phyloP scores from a whole-genome alignment of 1,139 yeast species.

The Suhomyces terraborum region DNA sequence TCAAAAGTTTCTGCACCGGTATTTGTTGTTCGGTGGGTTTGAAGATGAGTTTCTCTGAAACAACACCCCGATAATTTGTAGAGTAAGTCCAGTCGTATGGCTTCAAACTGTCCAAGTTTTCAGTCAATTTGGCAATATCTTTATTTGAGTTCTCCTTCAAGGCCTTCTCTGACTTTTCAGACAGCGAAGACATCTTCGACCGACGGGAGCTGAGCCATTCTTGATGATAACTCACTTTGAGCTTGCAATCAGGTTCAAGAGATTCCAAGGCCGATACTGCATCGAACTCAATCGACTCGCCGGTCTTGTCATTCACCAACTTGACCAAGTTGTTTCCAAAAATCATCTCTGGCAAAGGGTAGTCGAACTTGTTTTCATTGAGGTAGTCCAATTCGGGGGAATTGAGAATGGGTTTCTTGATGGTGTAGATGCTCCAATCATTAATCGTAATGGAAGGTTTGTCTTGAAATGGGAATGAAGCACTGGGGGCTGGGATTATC shows the following conservation, averaged over 20 bases:
- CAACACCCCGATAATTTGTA: constrained; percentile 72
- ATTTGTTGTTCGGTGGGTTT: constrained; percentile 37
- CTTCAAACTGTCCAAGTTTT: constrained; percentile 45
- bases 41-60: constrained; percentile 31
- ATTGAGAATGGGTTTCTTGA: constrained; percentile 74
- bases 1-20: constrained; percentile 68
- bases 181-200: constrained; percentile 26
- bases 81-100: constrained; percentile 98
- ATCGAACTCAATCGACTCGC: constrained; percentile 63
- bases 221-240: constrained; percentile 79
- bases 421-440: constrained; percentile 77
- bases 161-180: constrained; percentile 33
- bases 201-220: constrained; percentile 79
- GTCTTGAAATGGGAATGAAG: constrained; percentile 62
- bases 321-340: constrained; percentile 84
- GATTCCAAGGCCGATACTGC: constrained; percentile 78
- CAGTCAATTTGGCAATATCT: constrained; percentile 43
- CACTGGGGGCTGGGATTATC: constrained; percentile 71
- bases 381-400: constrained; percentile 72
- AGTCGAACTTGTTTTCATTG: constrained; percentile 58
- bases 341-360: constrained; percentile 96
- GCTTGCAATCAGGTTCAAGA: constrained; percentile 47
- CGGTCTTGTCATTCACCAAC: constrained; percentile 41
- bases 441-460: constrained; percentile 65
- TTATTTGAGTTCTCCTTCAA: constrained; percentile 30